Percentiles rank a stretch among this genome's conserved stretches.
phyloP scores from a whole-genome alignment of 1,284 basidiomycete species.

The Apiotrichum brassicae region DNA sequence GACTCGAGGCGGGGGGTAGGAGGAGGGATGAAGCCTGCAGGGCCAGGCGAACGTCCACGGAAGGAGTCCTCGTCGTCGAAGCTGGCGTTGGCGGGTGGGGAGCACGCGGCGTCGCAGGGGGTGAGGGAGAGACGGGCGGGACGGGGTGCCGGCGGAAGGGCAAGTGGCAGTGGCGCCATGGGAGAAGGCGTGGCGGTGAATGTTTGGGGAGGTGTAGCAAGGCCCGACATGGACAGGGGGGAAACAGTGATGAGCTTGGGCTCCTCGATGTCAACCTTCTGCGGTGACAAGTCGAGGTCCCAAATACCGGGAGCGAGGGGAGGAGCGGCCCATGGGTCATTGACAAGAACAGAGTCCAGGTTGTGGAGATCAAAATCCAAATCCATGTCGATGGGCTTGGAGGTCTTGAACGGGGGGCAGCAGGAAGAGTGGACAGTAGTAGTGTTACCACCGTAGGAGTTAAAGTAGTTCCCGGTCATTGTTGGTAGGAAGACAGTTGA shows the following conservation, averaged over 20 bases:
- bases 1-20: constrained; percentile 1
- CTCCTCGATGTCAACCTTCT: not conserved
- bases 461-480: no score
- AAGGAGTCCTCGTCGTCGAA: not conserved
- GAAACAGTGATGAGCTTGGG: not conserved
- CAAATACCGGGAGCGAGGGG: constrained; percentile 11
- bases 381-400: not conserved
- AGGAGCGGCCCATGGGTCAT: constrained; percentile 2
- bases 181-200: no score
- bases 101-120: not conserved
- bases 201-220: no score
- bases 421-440: no score
- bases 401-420: no score
- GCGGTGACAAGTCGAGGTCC: constrained; percentile 7
- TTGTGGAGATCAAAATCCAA: no score
- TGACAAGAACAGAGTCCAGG: not conserved
- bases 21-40: not conserved
- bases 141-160: not conserved
- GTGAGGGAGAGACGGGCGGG: not conserved
- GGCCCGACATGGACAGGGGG: not conserved
- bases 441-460: no score
- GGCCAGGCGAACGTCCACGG: not conserved
- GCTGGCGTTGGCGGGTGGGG: not conserved
- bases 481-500: no score
- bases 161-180: not conserved